Evolutionary conservation across 176 grass and related monocot genomes (phyloP).

Genomic region (Coix lacrymajobi): DNA sequence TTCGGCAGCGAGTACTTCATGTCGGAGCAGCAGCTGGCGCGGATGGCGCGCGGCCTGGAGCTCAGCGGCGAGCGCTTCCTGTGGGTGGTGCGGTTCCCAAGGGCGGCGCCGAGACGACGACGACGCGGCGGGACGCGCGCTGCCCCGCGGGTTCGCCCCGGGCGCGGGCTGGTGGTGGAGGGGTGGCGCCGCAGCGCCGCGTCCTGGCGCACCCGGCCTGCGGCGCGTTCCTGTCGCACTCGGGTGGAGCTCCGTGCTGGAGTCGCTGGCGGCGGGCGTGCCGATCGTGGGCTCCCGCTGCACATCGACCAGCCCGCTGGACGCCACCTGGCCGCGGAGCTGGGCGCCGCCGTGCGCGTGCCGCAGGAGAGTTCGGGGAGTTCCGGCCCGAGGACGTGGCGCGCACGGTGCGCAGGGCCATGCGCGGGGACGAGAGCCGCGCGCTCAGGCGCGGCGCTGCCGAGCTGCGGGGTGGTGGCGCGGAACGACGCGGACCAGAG

Average conservation of each 20-base stretch:
- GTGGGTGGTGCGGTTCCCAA: conserved; percentile 64
- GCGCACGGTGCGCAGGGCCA: conserved; percentile 1
- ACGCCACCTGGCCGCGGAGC: conserved; percentile 50
- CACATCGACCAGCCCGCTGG: conserved; percentile 69
- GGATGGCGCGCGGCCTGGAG: conserved; percentile 61
- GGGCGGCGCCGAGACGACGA: neutral
- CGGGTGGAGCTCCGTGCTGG: conserved; percentile 85
- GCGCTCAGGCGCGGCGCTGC: conserved; percentile 17
- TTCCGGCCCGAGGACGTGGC: conserved; percentile 59
- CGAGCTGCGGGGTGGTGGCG: conserved; percentile 36
- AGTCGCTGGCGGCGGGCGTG: conserved; percentile 48
- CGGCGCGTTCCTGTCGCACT: conserved; percentile 79
- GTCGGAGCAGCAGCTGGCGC: conserved; percentile 46
- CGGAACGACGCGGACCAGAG: conserved; percentile 14
- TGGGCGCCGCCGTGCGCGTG: conserved; percentile 52
- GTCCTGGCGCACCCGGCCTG: conserved; percentile 37
- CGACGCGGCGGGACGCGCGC: neutral
- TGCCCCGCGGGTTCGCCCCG: conserved; percentile 16
- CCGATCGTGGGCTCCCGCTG: conserved; percentile 66
- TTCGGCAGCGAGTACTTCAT: conserved; percentile 90
- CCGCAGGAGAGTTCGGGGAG: conserved; percentile 38
- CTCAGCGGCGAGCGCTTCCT: conserved; percentile 51
- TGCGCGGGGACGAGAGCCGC: conserved; percentile 20
- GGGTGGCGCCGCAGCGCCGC: conserved; percentile 72
- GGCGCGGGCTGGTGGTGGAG: conserved; percentile 49